Evolutionary conservation across 257 asterid genomes (phyloP), one percentile per base, ranked within the genome.

Genomic region (Solanum gandarillasii): DNA sequence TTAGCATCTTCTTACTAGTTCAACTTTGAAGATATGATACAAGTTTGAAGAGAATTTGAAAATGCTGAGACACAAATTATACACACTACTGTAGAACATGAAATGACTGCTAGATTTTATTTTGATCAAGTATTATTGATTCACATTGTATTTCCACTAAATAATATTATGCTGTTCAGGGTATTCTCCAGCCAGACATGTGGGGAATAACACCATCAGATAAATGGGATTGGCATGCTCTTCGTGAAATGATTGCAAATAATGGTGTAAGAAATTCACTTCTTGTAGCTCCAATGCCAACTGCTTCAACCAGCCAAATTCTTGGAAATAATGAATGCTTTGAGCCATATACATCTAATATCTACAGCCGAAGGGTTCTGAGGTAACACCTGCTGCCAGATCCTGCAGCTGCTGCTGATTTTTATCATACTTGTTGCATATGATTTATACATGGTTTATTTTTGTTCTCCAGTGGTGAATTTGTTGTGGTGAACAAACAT

Each of bases 221-320:
- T 92, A 88, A 95, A 92, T 97, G 98, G 99, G 96, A 97, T 87
- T 97, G 99, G 99, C 92, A 70, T 88, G 92, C 89, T 90, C 96
- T 97, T 73, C 94, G 98, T 14, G 91, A 87, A 75, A 90, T 81
- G 94, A 93, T 97, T 58, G 85, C 94, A 29, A 90, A 89, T 78
- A 89, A 93, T 87, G 99, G 99, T 72, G 93, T 95, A 10, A 93
- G 99, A 88, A 95, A 96, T 92, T 97, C 99, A 81, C 98, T 97
- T 89, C 98, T 97, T 48, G 85, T 97, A 67, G 98, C 99, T 48
- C 99, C 99, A 25, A 97, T 95, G 99, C 99, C 99, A 38, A 97
- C 99, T 91, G 99, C 99, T 88, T 95, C 99, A 23, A 97, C 99
- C 12, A 97, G 99, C 92, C 99, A 97, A 91, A 97, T 97, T 92